These are phyloP conservation scores for Aspergillus vadensis DNA, from an alignment of 2,329 filamentous ascomycete species.

Conservation along the genomic window DNA sequence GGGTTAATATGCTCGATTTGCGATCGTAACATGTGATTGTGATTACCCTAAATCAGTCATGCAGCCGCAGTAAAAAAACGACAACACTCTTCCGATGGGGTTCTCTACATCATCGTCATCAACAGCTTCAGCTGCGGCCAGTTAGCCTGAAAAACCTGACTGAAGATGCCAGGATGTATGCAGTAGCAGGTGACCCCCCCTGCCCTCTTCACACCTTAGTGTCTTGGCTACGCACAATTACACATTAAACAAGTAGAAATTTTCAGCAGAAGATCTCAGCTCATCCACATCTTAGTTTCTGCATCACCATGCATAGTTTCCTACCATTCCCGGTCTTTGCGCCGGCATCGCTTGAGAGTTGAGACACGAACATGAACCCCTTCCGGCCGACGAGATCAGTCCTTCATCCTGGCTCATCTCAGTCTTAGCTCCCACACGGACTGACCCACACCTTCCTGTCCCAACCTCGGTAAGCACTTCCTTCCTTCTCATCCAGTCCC, in stretches of 20 bases:
- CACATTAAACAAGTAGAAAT: too few species aligned
- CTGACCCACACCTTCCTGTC: not conserved
- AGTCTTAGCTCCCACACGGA: not conserved
- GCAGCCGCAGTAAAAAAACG: too few species aligned
- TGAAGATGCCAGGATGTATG: too few species aligned
- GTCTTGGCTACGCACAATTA: not conserved
- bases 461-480: not conserved
- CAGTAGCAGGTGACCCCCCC: not conserved
- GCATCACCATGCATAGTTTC: not conserved
- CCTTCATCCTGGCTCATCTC: not conserved
- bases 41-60: not conserved
- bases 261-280: too few species aligned
- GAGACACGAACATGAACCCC: not conserved
- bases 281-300: not conserved
- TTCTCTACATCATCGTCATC: too few species aligned
- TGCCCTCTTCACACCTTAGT: not conserved
- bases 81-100: too few species aligned
- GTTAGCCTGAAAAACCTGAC: too few species aligned
- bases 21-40: not conserved
- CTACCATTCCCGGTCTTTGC: not conserved
- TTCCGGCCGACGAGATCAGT: not conserved
- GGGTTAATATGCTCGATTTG: not conserved
- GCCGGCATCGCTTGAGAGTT: not conserved
- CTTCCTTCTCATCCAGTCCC: not conserved
- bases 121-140: too few species aligned